Conservation (phyloP, 139 green algal species). For the Monoraphidium neglectum region DNA sequence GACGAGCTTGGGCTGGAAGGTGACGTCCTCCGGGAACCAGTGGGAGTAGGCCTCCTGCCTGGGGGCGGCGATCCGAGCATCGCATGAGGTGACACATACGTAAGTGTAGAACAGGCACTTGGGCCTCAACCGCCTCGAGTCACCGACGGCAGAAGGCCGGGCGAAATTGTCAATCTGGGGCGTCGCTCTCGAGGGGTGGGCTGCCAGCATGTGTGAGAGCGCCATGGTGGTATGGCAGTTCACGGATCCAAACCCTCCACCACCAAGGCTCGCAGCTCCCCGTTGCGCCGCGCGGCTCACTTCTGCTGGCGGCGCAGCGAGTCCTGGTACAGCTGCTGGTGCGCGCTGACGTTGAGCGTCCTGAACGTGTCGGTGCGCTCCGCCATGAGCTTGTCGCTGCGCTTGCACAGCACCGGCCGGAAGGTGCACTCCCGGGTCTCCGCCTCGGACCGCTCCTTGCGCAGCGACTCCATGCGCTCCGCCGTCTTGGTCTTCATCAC, state of each 20-base stretch:
- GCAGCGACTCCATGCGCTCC: slow-evolving; percentile 43
- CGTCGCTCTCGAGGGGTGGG: too few relatives aligned
- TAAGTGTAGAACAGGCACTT: too few relatives aligned
- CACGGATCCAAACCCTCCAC: too few relatives aligned
- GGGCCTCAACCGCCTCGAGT: too few relatives aligned
- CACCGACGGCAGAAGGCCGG: too few relatives aligned
- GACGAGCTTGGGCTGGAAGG: slow-evolving; percentile 71
- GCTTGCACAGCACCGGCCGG: slow-evolving; percentile 61
- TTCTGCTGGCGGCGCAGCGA: slow-evolving; percentile 49
- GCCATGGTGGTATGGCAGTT: too few relatives aligned
- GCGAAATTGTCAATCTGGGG: too few relatives aligned
- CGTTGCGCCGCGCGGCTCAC: slow-evolving; percentile 8
- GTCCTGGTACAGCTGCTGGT: slow-evolving; percentile 81
- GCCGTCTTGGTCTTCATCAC: slow-evolving; percentile 40
- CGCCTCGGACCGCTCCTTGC: slow-evolving; percentile 45
- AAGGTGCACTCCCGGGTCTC: slow-evolving; percentile 70
- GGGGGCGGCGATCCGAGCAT: not conserved
- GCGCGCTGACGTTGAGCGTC: slow-evolving; percentile 42
- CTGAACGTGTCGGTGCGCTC: slow-evolving; percentile 63
- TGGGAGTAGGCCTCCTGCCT: slow-evolving; percentile 48
- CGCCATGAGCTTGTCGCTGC: slow-evolving; percentile 57
- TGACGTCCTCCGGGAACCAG: slow-evolving; percentile 76
- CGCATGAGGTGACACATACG: too few relatives aligned
- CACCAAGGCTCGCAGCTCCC: too few relatives aligned
- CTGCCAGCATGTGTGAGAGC: too few relatives aligned